Evolutionary conservation across 2,329 filamentous ascomycete species (phyloP).

Genomic region (Cladosporium sphaerospermum): DNA sequence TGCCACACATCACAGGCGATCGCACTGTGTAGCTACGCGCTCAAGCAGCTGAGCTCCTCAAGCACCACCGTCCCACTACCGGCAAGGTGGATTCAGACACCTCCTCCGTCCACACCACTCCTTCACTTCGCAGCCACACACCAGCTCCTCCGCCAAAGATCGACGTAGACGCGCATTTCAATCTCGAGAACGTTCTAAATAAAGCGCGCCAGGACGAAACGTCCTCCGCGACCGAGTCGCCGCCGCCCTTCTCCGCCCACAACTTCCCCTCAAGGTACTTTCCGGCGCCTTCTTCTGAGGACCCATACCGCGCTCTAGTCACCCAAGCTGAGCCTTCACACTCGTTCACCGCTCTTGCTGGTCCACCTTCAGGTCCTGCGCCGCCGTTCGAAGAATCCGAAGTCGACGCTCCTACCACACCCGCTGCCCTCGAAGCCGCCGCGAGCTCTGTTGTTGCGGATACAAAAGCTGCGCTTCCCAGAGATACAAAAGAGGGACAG

Average conservation of each 20-base stretch:
- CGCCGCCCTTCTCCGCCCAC: conserved; percentile 60
- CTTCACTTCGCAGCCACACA: conserved; percentile 25
- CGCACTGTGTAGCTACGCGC: background rate
- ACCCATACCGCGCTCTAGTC: conserved; percentile 40
- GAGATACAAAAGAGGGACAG: conserved; percentile 69
- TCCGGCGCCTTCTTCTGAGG: conserved; percentile 42
- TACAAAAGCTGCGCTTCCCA: conserved; percentile 78
- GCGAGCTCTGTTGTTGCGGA: conserved; percentile 56
- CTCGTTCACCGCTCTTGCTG: conserved; percentile 45
- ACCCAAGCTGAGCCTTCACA: conserved; percentile 28
- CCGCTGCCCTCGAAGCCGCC: conserved; percentile 31
- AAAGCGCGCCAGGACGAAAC: conserved; percentile 11
- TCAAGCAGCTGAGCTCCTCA: background rate
- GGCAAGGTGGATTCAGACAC: conserved; percentile 29
- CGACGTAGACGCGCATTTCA: conserved; percentile 28
- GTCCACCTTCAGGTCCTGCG: conserved; percentile 32
- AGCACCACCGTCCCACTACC: conserved; percentile 5
- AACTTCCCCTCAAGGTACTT: conserved; percentile 58
- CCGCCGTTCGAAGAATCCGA: conserved; percentile 40
- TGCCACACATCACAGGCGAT: no score
- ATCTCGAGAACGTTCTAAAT: conserved; percentile 16
- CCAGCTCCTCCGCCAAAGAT: conserved; percentile 18
- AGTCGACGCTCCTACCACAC: conserved; percentile 28
- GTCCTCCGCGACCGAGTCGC: conserved; percentile 45
- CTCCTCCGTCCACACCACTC: conserved; percentile 29